phyloP scores from a whole-genome alignment of 1,284 basidiomycete species.

The Moesziomyces sp. region DNA sequence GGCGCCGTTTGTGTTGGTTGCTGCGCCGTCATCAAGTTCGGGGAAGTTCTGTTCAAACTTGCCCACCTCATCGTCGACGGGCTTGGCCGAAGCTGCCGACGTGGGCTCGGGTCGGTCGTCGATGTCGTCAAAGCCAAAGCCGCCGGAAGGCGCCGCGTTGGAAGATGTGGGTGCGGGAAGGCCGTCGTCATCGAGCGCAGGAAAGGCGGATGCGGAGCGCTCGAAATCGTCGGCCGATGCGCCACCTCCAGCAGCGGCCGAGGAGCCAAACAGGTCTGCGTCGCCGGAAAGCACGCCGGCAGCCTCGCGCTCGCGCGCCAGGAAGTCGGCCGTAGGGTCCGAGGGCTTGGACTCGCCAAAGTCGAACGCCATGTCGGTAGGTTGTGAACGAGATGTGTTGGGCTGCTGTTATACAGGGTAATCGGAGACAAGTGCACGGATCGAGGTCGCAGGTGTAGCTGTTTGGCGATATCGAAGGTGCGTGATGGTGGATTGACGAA shows the following conservation, averaged over 20 bases:
- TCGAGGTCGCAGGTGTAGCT: neutral
- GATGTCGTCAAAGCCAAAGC: constrained; percentile 43
- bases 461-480: neutral
- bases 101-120: constrained; percentile 19
- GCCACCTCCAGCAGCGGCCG: constrained; percentile 28
- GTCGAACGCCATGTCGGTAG: constrained; percentile 55
- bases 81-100: constrained; percentile 18
- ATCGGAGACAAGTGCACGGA: too few relatives aligned
- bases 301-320: constrained; percentile 62
- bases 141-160: constrained; percentile 10
- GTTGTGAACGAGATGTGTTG: neutral
- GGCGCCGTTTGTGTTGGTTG: constrained; percentile 23
- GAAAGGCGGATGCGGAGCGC: constrained; percentile 73
- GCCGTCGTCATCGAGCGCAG: constrained; percentile 69
- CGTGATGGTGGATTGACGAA: neutral
- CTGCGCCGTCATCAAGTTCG: constrained; percentile 74
- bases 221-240: constrained; percentile 57
- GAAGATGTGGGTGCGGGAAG: constrained; percentile 23
- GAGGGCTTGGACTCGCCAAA: constrained; percentile 50
- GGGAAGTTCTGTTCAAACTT: constrained; percentile 93
- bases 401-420: too few relatives aligned
- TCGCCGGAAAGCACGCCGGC: constrained; percentile 62
- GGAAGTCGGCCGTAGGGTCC: constrained; percentile 66
- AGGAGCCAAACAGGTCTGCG: constrained; percentile 61
- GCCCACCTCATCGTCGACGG: constrained; percentile 78